Percentiles rank a stretch among this genome's conserved stretches.
Conservation (phyloP, 176 grass and related monocot species). For the Saccharum officinarum region DNA sequence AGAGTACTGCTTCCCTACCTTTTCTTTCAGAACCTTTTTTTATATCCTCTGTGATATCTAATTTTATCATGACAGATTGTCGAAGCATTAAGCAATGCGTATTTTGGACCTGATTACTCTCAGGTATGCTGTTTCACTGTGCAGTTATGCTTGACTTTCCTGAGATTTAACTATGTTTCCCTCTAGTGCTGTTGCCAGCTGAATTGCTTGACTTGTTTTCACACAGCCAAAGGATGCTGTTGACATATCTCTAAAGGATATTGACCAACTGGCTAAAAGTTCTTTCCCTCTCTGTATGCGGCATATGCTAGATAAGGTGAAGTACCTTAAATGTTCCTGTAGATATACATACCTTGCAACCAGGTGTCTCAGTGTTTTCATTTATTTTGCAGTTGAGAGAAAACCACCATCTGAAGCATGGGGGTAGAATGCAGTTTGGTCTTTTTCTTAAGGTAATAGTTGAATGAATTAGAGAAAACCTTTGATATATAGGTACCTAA, state of each 20-base stretch:
- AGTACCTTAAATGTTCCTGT: conserved; percentile 23
- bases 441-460: conserved; percentile 95
- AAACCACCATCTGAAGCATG: conserved; percentile 95
- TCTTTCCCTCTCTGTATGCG: conserved; percentile 99
- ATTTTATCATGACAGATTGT: conserved; percentile 75
- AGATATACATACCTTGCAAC: conserved; percentile 36
- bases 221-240: conserved; percentile 67
- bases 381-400: conserved; percentile 73
- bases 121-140: conserved; percentile 50
- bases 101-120: conserved; percentile 98
- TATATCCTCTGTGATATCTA: conserved; percentile 27
- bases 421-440: conserved; percentile 94
- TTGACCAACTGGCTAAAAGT: conserved; percentile 71
- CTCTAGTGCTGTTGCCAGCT: not conserved
- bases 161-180: conserved; percentile 5
- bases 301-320: conserved; percentile 93
- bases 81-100: conserved; percentile 89
- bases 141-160: not conserved
- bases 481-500: not conserved
- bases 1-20: not conserved
- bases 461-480: not conserved
- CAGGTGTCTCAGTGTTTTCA: conserved; percentile 29
- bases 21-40: conserved; percentile 20
- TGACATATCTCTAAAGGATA: conserved; percentile 93
- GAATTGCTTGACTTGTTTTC: conserved; percentile 23